Evolutionary conservation across 495 filamentous ascomycete genomes (phyloP).

Genomic region (Aspergillus bridgeri): DNA sequence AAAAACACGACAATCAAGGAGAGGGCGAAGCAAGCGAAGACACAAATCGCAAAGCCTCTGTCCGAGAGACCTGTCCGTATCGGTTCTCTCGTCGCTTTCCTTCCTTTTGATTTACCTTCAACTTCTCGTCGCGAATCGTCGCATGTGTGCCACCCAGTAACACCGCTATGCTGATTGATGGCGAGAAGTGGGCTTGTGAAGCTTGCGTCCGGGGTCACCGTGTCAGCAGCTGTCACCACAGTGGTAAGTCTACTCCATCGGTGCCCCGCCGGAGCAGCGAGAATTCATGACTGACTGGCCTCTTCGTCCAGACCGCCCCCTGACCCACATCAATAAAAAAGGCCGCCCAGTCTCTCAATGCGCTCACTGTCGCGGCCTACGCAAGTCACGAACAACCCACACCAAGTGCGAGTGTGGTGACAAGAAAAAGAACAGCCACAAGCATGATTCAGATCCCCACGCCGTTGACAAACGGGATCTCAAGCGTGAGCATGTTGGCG

Average conservation of each 20-base stretch:
- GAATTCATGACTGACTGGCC: slow-evolving; percentile 7
- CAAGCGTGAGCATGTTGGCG: slow-evolving; percentile 56
- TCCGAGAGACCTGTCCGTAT: neutral
- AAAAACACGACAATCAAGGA: slow-evolving; percentile 8
- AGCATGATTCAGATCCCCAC: slow-evolving; percentile 61
- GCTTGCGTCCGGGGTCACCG: slow-evolving; percentile 91
- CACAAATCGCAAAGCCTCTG: neutral
- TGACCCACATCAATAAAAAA: slow-evolving; percentile 97
- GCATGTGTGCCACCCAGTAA: slow-evolving; percentile 45
- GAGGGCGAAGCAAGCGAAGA: neutral
- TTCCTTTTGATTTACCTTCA: slow-evolving; percentile 15
- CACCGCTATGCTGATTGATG: slow-evolving; percentile 73
- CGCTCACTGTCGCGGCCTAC: slow-evolving; percentile 90
- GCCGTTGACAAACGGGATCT: slow-evolving; percentile 48
- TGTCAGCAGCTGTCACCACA: slow-evolving; percentile 90
- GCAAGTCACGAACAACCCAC: slow-evolving; percentile 95
- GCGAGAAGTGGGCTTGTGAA: slow-evolving; percentile 90
- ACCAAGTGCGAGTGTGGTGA: slow-evolving; percentile 97
- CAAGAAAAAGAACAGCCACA: slow-evolving; percentile 67
- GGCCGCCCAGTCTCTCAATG: slow-evolving; percentile 98
- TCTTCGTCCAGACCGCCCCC: slow-evolving; percentile 69
- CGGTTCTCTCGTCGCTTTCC: slow-evolving; percentile 1
- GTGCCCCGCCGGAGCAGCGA: slow-evolving; percentile 4
- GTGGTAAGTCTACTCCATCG: slow-evolving; percentile 58
- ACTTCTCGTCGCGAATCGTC: slow-evolving; percentile 38